These are phyloP conservation scores for Dillenia suffruticosa DNA, from an alignment of 164 flowering plant species.

Conservation along the genomic window DNA sequence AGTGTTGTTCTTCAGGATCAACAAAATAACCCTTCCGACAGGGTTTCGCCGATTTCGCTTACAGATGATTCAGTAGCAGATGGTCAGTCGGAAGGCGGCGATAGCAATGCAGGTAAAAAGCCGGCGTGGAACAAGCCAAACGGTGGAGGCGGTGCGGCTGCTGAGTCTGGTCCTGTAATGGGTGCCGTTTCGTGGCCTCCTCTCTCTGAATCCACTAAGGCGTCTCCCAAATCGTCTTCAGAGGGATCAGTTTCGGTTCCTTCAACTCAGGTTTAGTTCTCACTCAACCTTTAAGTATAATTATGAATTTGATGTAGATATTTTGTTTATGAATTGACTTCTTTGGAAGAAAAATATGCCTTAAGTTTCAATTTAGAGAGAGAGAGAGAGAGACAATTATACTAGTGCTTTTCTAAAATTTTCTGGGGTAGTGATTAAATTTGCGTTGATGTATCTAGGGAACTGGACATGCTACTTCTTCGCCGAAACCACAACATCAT, in stretches of 20 bases:
- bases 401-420: no score
- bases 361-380: no score
- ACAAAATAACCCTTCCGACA: neutral
- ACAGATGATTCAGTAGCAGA: slow-evolving; percentile 20
- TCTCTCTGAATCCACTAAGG: slow-evolving; percentile 53
- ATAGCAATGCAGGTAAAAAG: slow-evolving; percentile 44
- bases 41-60: slow-evolving; percentile 8
- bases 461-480: slow-evolving; percentile 24
- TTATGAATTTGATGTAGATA: no score
- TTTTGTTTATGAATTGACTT: no score
- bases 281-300: no score
- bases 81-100: neutral
- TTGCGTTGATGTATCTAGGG: slow-evolving; percentile 22
- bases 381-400: no score
- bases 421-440: no score
- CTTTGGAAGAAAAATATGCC: no score
- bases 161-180: slow-evolving; percentile 43
- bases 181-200: slow-evolving; percentile 75
- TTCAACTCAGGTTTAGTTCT: no score
- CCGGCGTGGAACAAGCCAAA: slow-evolving; percentile 68
- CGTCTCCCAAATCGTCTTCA: slow-evolving; percentile 43
- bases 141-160: slow-evolving; percentile 22
- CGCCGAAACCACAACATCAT: slow-evolving; percentile 26
- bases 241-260: slow-evolving; percentile 38
- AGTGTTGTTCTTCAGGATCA: slow-evolving; percentile 16